Evolutionary conservation across 495 filamentous ascomycete species (phyloP), one percentile per base, ranked within the genome.

Genomic region (Tuber calosporum): DNA sequence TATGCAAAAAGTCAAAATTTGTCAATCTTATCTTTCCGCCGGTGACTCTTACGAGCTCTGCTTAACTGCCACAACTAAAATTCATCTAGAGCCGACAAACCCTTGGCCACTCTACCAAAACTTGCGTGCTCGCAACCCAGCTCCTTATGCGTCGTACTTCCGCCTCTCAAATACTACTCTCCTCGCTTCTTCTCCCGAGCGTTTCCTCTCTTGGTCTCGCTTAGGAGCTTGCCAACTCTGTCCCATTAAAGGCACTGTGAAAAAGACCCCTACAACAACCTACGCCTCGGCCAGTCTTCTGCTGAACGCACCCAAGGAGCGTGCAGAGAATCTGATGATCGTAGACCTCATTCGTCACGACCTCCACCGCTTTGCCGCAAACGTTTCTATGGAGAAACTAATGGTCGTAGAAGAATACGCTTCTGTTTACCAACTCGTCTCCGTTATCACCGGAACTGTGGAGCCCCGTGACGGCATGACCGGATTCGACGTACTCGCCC

Each of bases 271-370:
- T 41, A 82, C 82, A 22, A 87, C 88, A 80, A 94, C 91, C 1
- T 84, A 90, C 62, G 86, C 84, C 19, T 85, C 90, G 76, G 94
- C 94, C 20, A 88, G 87, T 53, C 82, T 82, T 53, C 87, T 93
- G 73, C 87, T 97, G 5, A 85, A 89, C 69, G 86, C 90, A 1
- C 89, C 90, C 19, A 99, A 99, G 81, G 95, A 97, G 80, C 90
- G 89, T 79, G 94, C 95, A 19, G 95, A 99, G 83, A 97, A 97
- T 79, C 87, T 99, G 9, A 99, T 99, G 95, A 97, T 99, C 74
- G 93, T 97, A 1, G 95, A 97, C 83, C 85, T 99, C 8, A 93
- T 97, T 40, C 87, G 94, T 0, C 94, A 97, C 81, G 95, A 99
- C 82, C 85, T 99, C 34, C 91, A 94, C 82, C 88, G 89, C 45